These are phyloP conservation scores for Neonectria sp. DNA, from an alignment of 2,329 filamentous ascomycete genomes.

Conservation along the genomic window DNA sequence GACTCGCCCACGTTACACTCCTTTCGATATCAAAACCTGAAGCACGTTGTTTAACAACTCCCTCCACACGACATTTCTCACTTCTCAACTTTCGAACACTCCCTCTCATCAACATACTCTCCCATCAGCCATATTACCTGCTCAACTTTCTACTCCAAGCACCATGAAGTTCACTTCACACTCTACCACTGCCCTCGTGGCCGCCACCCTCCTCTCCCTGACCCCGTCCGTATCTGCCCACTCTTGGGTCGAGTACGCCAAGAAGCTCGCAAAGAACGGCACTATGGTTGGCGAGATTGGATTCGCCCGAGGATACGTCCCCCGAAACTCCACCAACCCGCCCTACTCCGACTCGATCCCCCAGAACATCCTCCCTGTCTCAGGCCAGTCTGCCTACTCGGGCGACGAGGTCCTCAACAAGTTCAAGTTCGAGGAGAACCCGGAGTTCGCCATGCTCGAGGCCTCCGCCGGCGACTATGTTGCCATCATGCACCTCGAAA, in stretches of 20 bases:
- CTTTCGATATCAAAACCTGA: constrained; percentile 24
- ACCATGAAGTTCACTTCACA: constrained; percentile 42
- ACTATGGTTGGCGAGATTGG: constrained; percentile 79
- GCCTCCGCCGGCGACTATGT: constrained; percentile 74
- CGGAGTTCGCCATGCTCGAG: constrained; percentile 73
- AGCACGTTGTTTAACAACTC: constrained; percentile 23
- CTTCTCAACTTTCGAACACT: constrained; percentile 14
- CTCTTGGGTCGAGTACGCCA: constrained; percentile 86
- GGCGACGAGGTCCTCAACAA: constrained; percentile 67
- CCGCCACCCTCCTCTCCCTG: constrained; percentile 51
- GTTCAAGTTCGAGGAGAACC: constrained; percentile 53
- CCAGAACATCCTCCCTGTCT: constrained; percentile 74
- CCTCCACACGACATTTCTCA: constrained; percentile 23
- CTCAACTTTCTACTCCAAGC: constrained; percentile 7
- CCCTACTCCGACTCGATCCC: constrained; percentile 72
- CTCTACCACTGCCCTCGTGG: constrained; percentile 41
- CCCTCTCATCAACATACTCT: constrained; percentile 12
- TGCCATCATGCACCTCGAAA: constrained; percentile 80
- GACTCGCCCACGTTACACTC: constrained; percentile 31
- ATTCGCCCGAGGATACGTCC: constrained; percentile 80
- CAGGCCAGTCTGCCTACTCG: constrained; percentile 76
- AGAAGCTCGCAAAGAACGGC: constrained; percentile 80
- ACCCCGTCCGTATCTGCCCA: constrained; percentile 67
- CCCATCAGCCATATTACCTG: constrained; percentile 14
- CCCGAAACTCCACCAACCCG: constrained; percentile 64